Evolutionary conservation across 768 basidiomycete species (phyloP), one percentile per base, ranked within the genome.

Genomic region (Leccinum boreale): DNA sequence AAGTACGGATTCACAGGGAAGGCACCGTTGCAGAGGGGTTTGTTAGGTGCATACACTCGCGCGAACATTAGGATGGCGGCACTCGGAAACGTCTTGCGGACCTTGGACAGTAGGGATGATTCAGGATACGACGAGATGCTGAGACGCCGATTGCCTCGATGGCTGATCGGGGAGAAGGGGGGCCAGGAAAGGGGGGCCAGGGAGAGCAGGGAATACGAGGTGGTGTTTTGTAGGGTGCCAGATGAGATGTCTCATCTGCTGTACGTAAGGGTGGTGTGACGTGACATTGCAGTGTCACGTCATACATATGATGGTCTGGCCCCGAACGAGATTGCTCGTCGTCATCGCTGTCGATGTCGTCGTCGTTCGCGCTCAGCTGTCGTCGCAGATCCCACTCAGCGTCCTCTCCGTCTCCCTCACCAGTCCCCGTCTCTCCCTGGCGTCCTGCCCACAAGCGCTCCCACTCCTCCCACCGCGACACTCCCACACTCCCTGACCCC

Each of bases 301-400:
- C 53, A 17, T 58, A 24, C 53, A 12, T 57, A 52, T 63, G 29
- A 58, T 26, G 47, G 21, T 46, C 45, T 51, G 50, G 60, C 11
- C 47, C 53, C 65, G 66, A 67, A 56, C 60, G 29, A 61, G 61
- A 61, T 66, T 45, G 50, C 9, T 48, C 49, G 12, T 46, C 50
- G 55, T 10, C 55, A 26, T 44, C 58, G 60, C 11, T 62, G 61
- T 68, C 63, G 53, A 71, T 77, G 76, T 73, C 75, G 45, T 77
- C 76, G 52, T 58, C 70, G 45, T 69, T 69, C 55, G 60, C 67
- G 48, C 62, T 69, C 51, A 72, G 68, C 59, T 74, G 77, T 63
- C 81, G 82, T 53, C 78, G 79, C 39, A 73, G 84, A 65, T 85
- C 85, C 23, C 82, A 81, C 56, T 85, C 85, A 15, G 67, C 74